Evolutionary conservation across 305 asterid species (phyloP), one percentile per base, ranked within the genome.

Genomic region (Fraxinus floribunda): DNA sequence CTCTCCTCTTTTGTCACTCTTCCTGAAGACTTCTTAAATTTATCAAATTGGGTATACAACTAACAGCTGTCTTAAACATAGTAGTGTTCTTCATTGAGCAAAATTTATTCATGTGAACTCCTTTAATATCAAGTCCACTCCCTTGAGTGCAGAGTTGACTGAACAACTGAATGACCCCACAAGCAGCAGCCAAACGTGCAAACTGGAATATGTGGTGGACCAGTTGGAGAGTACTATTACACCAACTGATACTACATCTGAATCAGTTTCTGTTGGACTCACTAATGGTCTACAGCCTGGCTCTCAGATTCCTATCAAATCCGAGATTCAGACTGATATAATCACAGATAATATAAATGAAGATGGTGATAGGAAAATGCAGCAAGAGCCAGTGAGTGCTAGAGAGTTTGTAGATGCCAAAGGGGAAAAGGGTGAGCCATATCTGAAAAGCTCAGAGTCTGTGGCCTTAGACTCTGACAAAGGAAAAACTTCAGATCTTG

Each of bases 241-340:
- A 20, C 36, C 34, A 36, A 57, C 60, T 30, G 89, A 71, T 82
- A 35, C 85, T 15, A 76, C 62, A 10, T 60, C 75, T 11, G 80
- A 86, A 86, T 84, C 80, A 70, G 79, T 83, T 81, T 68, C 90
- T 79, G 84, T 57, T 83, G 94, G 60, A 44, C 35, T 66, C 41
- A 68, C 66, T 35, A 78, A 78, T 60, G 86, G 80, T 76, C 81
- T 20, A 49, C 86, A 76, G 81, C 62, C 76, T 39, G 85, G 83
- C 46, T 39, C 46, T 39, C 46, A 39, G 46, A 39, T 39, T 62
- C 70, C 34, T 77, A 64, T 46, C 72, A 74, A 71, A 46, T 82
- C 85, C 52, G 89, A 85, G 32, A 76, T 16, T 62, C 80, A 8
- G 36, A 79, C n/a, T 32, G 85, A 83, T 70, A 80, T 46, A 20